phyloP scores from a whole-genome alignment of 352 stramenopile species.

The Blastocystis sp. region DNA sequence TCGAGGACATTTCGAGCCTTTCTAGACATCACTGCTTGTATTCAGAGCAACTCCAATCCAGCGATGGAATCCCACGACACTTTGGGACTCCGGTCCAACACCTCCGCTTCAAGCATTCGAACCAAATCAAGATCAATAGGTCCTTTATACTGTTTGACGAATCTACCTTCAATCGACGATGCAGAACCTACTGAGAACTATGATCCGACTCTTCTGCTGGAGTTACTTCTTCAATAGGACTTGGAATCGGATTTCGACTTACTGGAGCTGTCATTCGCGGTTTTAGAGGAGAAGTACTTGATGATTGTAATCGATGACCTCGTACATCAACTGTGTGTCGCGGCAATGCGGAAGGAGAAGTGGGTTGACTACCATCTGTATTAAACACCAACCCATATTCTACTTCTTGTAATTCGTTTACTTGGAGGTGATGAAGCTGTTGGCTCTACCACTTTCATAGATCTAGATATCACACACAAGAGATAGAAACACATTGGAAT shows the following conservation, averaged over 20 bases:
- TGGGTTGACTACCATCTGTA: neutral
- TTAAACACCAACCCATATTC: too few relatives aligned
- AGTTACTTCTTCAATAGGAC: neutral
- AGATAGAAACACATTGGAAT: too few relatives aligned
- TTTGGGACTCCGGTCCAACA: conserved; percentile 39
- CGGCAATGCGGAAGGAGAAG: neutral
- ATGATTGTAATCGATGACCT: neutral
- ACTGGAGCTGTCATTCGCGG: neutral
- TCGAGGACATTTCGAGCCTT: conserved; percentile 79
- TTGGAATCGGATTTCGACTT: neutral
- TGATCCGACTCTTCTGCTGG: neutral
- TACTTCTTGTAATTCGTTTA: neutral
- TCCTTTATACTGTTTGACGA: conserved; percentile 31
- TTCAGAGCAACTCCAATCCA: conserved; percentile 67
- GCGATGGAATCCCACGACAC: conserved; percentile 76
- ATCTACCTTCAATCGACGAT: neutral
- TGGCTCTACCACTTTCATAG: neutral
- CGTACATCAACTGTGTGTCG: conserved; percentile 26
- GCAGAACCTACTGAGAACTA: neutral
- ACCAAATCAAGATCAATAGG: conserved; percentile 33
- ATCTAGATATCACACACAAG: too few relatives aligned
- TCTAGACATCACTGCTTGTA: neutral
- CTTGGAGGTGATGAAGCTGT: neutral
- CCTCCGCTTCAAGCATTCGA: conserved; percentile 40
- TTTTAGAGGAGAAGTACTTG: too few relatives aligned